Percentiles rank a stretch among this genome's conserved stretches.
Evolutionary conservation across 1,284 basidiomycete genomes (phyloP).

Genomic region (Marasmius sp.): DNA sequence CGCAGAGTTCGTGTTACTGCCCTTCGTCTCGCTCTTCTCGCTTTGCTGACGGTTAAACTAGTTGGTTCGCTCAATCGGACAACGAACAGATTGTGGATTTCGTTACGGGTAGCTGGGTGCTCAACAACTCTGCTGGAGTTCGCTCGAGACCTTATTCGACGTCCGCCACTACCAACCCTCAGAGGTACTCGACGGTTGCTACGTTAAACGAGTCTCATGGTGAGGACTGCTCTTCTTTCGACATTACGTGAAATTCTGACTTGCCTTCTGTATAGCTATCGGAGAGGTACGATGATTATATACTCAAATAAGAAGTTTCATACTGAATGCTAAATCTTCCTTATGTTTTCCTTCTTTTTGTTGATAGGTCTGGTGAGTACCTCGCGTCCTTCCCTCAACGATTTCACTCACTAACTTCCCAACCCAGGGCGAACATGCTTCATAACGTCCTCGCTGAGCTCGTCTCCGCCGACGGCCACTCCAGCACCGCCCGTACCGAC

Average conservation of each 20-base stretch:
- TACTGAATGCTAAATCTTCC: background rate
- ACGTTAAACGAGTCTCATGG: constrained; percentile 39
- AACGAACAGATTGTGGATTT: constrained; percentile 37
- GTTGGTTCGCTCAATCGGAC: constrained; percentile 38
- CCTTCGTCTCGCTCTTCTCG: background rate
- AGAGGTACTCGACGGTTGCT: constrained; percentile 37
- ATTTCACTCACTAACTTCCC: constrained; percentile 38
- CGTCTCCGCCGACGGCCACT: constrained; percentile 41
- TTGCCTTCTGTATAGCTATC: constrained; percentile 15
- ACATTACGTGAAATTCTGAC: background rate
- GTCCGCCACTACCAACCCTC: constrained; percentile 35
- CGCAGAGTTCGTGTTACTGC: constrained; percentile 35
- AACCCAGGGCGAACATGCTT: constrained; percentile 47
- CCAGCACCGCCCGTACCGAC: constrained; percentile 37
- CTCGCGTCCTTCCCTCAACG: constrained; percentile 21
- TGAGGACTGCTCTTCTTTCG: background rate
- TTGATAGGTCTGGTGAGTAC: background rate
- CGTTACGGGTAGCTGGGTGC: constrained; percentile 38
- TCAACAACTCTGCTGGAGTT: constrained; percentile 30
- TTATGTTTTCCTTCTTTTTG: background rate
- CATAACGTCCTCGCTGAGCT: constrained; percentile 51
- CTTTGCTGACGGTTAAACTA: constrained; percentile 8
- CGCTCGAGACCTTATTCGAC: constrained; percentile 41
- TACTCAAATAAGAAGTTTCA: constrained; percentile 8
- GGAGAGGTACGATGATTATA: background rate